Percentiles rank a stretch among this genome's conserved stretches.
phyloP scores from a whole-genome alignment of 2,329 filamentous ascomycete species.

The Penicillium sp. region DNA sequence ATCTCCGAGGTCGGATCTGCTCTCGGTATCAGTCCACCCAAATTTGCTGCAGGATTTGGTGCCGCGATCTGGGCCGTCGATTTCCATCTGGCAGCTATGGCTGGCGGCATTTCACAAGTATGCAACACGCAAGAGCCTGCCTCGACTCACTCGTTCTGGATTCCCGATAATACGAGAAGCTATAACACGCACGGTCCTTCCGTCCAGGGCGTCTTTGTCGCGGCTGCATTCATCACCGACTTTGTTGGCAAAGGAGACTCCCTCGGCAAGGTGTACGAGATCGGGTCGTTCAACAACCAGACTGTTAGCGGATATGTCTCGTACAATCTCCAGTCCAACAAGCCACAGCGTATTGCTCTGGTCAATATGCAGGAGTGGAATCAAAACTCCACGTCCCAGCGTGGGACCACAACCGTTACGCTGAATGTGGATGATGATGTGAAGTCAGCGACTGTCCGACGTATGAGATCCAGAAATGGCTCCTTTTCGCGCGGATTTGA shows the following conservation, averaged over 20 bases:
- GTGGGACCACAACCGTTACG: constrained; percentile 1
- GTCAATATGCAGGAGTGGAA: constrained; percentile 8
- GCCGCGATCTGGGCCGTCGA: constrained; percentile 14
- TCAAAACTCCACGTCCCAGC: neutral
- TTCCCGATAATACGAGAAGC: constrained; percentile 8
- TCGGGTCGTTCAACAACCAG: neutral
- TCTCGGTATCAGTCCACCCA: constrained; percentile 1
- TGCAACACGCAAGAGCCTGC: constrained; percentile 14
- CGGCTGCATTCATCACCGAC: constrained; percentile 16
- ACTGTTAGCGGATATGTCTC: constrained; percentile 10
- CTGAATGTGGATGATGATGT: constrained; percentile 3
- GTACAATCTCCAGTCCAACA: constrained; percentile 4
- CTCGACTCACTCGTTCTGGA: constrained; percentile 15
- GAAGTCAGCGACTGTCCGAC: constrained; percentile 6
- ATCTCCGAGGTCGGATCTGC: constrained; percentile 9
- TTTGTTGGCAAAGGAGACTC: constrained; percentile 14
- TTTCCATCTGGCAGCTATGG: constrained; percentile 14
- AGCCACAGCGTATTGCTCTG: constrained; percentile 6
- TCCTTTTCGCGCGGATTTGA: constrained; percentile 18
- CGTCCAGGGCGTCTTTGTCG: constrained; percentile 13
- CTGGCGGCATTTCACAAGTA: constrained; percentile 14
- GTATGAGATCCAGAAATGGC: constrained; percentile 14
- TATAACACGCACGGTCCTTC: constrained; percentile 11
- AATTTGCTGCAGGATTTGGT: constrained; percentile 8
- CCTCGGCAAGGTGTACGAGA: constrained; percentile 5